Evolutionary conservation across 2,329 filamentous ascomycete species (phyloP).

Genomic region (Tolypocladium cylindrosporum): DNA sequence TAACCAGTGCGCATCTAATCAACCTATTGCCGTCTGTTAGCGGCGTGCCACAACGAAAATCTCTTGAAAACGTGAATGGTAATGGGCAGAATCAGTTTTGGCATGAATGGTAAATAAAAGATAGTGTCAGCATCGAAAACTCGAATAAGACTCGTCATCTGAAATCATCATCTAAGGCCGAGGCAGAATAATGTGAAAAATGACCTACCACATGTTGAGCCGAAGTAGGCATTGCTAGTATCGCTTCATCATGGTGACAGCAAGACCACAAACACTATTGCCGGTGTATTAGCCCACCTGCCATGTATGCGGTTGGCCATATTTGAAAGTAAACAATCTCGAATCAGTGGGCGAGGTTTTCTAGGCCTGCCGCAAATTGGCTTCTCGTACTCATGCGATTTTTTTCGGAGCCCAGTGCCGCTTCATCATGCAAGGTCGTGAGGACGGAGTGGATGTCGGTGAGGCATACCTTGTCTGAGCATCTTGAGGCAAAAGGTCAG

Average conservation of each 20-base stretch:
- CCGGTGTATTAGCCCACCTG: neutral
- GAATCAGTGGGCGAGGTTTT: conserved; percentile 98
- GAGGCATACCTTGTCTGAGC: conserved; percentile 23
- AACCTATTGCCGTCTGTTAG: conserved; percentile 10
- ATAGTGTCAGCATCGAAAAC: conserved; percentile 61
- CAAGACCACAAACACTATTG: conserved; percentile 7
- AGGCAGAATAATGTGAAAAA: conserved; percentile 8
- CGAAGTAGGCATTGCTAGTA: neutral
- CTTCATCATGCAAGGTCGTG: conserved; percentile 59
- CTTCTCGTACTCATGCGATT: conserved; percentile 64
- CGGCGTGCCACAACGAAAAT: conserved; percentile 1
- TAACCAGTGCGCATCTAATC: conserved; percentile 7
- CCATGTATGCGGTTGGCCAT: conserved; percentile 1
- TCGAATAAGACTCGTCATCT: conserved; percentile 76
- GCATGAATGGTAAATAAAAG: conserved; percentile 66
- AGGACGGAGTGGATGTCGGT: conserved; percentile 5
- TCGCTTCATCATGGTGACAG: neutral
- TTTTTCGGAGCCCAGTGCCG: conserved; percentile 93
- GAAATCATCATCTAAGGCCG: conserved; percentile 28
- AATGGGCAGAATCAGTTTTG: conserved; percentile 31
- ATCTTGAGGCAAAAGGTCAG: conserved; percentile 20
- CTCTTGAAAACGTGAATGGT: neutral
- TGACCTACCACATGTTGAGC: neutral
- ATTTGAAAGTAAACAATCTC: conserved; percentile 9
- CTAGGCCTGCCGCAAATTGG: conserved; percentile 97